Evolutionary conservation across 768 basidiomycete species (phyloP), one percentile per base, ranked within the genome.

Genomic region (Lactarius vividus): DNA sequence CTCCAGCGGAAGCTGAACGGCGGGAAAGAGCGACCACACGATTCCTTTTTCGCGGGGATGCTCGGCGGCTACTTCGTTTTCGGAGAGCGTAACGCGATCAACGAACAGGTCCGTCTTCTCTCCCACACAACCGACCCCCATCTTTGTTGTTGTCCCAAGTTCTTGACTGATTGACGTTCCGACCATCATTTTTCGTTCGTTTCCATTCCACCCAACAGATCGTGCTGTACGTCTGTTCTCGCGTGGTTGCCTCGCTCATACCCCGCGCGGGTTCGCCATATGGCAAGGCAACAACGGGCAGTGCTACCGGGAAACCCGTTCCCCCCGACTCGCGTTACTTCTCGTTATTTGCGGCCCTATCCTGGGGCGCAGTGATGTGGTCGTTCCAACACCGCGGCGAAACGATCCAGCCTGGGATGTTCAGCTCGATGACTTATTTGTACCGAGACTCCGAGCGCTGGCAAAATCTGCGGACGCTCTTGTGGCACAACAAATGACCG

Each of bases 301-400:
- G 78, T 23, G 73, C 84, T 4, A 67, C 77, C 42, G 81, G 82
- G 53, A 85, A 83, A 72, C 91, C 95, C 3, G 76, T 93, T 40
- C 94, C 96, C 8, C 95, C 96, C 3, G 85, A 96, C 73, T 80
- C 92, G 20, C 80, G 84, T 16, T 88, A 92, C 74, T 99, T 98
- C 77, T 86, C 90, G 1, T 73, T 91, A 54, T 94, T 96, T 67
- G 91, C 95, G 3, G 92, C 95, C 0, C 70, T 98, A 16, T 84
- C 88, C 37, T 98, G 97, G 97, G 97, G 94, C 53, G 84, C 89
- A 9, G 96, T 98, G 55, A 98, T 99, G 96, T 99, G 90, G 85
- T 79, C 97, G 67, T 98, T 96, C 83, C 83, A 88, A 72, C 82
- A 97, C 75, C 82, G 85, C 26, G 87, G 91, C 57, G 89, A 98